Evolutionary conservation across 2,329 filamentous ascomycete genomes (phyloP), one percentile per base, ranked within the genome.

Genomic region (Calycina marina): DNA sequence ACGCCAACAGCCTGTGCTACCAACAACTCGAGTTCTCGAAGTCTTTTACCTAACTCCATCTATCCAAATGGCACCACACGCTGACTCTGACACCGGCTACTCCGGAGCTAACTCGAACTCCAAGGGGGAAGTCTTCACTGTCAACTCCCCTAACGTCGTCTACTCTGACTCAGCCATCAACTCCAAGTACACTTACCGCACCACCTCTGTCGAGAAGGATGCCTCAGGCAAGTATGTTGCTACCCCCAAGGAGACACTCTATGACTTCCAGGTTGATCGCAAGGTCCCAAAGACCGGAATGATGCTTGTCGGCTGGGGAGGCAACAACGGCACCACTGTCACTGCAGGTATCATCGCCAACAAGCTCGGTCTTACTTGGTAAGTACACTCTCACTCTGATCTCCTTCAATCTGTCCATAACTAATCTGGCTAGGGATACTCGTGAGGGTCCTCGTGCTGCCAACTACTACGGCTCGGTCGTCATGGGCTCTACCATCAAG

Each of bases 401-500:
- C n/a, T n/a, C n/a, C n/a, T n/a, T n/a, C n/a, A n/a, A n/a, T n/a
- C n/a, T n/a, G n/a, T n/a, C n/a, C n/a, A n/a, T n/a, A n/a, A n/a
- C n/a, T n/a, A n/a, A n/a, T n/a, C n/a, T n/a, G n/a, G n/a, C n/a
- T n/a, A n/a, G n/a, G n/a, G 83, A 94, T 43, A 96, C 90, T 50
- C 86, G 88, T 52, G 84, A 94, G 59, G 86, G 86, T 32, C 63
- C 71, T 46, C 83, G 75, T 43, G 65, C 72, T 43, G 79, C 90
- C 60, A 98, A 98, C 64, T 98, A 96, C 72, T 98, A 94, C 57
- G 90, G 90, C 51, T 98, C 90, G 36, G 74, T 96, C 48, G 73
- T 96, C 59, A 96, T 98, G 90, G 71, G 78, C 42, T 96, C 90
- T 13, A 98, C 90, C 44, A 76, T 94, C 63, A 98, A 96, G 72